phyloP scores from a whole-genome alignment of 495 filamentous ascomycete genomes.

The Achaetomiella virescens region DNA sequence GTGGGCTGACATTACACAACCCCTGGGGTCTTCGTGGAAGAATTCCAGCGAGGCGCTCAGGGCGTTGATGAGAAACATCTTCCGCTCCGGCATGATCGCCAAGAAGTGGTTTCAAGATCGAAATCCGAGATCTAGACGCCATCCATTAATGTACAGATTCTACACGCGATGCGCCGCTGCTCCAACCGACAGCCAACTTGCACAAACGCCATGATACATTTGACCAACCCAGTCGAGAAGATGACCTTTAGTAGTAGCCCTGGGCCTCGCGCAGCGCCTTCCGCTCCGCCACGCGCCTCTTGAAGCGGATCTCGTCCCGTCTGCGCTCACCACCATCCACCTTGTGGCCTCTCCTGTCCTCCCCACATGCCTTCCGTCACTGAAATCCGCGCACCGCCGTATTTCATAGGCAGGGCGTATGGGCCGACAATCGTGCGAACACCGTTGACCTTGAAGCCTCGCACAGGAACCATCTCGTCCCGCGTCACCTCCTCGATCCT shows the following conservation, averaged over 20 bases:
- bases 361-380: slow-evolving; percentile 86
- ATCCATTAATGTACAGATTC: slow-evolving; percentile 26
- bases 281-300: slow-evolving; percentile 44
- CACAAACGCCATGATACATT: neutral
- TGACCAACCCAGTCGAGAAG: neutral
- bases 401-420: slow-evolving; percentile 58
- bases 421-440: slow-evolving; percentile 64
- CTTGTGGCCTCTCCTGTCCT: slow-evolving; percentile 75
- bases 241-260: slow-evolving; percentile 20
- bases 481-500: slow-evolving; percentile 36
- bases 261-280: slow-evolving; percentile 38
- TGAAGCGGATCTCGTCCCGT: slow-evolving; percentile 68
- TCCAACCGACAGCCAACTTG: neutral
- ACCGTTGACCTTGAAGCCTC: slow-evolving; percentile 58
- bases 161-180: slow-evolving; percentile 10
- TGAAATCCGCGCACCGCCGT: slow-evolving; percentile 56
- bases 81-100: neutral
- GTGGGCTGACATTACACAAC: too few relatives aligned
- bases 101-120: neutral
- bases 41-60: too few relatives aligned
- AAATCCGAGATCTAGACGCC: neutral
- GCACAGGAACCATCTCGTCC: slow-evolving; percentile 46
- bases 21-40: too few relatives aligned
- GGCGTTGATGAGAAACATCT: neutral
- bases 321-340: slow-evolving; percentile 94